Evolutionary conservation across 352 stramenopile species (phyloP), one percentile per base, ranked within the genome.

Genomic region (Pythium folliculosum): DNA sequence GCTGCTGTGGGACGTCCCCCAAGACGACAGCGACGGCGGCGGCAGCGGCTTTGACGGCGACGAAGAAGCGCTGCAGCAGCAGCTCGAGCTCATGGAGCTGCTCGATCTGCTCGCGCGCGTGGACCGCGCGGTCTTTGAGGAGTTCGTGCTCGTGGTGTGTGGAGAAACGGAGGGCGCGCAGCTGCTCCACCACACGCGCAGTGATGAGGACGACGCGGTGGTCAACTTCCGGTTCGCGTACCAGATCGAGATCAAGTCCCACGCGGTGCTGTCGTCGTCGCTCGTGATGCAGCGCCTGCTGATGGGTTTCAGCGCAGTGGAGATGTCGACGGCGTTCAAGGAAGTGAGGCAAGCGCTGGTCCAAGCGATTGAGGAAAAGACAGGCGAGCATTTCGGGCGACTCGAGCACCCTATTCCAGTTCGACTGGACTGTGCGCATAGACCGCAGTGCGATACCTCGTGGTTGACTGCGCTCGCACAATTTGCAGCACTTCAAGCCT

Each of bases 1-100:
- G 25, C 25, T 37, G 19, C 40, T n/a, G 17, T 47, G 40, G 40
- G 40, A 47, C 40, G 4, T 47, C 40, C 27, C 27, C 5, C 13
- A 47, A n/a, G 12, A 19, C 40, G 12, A 47, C 40, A 16, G 17
- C 17, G 40, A 47, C 14, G 13, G 5, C 17, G 40, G 27, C 27
- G 27, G 27, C 27, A 5, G 27, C 27, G 14, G 37, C 14, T 43
- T 43, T 43, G 37, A 17, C 37, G 37, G 23, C 23, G 50, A 56
- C 23, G 23, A 19, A 8, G 50, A 56, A 7, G 23, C 12, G 12
- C 27, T 57, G 5, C 51, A 17, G 25, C 27, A 22, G 25, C 25
- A 57, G 51, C 17, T 57, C 25, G 25, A 57, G 51, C 30, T 40
- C 30, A 57, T 57, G 30, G 51, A 57, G 51, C 51, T 57, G 51